Evolutionary conservation across 495 filamentous ascomycete species (phyloP).

Genomic region (Amniculicola lignicola): DNA sequence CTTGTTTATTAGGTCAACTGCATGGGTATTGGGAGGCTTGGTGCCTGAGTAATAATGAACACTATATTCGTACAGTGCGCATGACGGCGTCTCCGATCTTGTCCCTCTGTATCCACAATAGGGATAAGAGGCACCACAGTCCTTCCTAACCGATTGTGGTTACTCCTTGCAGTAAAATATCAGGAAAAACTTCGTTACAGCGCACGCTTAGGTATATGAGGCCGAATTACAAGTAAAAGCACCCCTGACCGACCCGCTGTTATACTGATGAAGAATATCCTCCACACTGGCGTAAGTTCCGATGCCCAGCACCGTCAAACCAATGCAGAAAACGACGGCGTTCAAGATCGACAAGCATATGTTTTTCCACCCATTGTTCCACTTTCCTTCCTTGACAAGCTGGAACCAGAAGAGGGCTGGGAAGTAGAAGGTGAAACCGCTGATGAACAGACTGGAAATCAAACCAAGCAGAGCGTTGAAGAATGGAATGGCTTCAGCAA

Average conservation of each 20-base stretch:
- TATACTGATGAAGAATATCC: constrained; percentile 18
- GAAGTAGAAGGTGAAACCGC: constrained; percentile 28
- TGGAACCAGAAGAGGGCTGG: constrained; percentile 29
- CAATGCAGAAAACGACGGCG: constrained; percentile 52
- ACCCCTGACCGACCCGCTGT: constrained; percentile 2
- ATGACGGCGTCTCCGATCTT: too few species aligned
- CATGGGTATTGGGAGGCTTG: too few species aligned
- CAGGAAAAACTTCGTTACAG: too few species aligned
- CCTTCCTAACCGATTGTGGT: too few species aligned
- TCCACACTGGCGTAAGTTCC: constrained; percentile 27
- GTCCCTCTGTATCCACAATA: too few species aligned
- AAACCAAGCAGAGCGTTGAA: constrained; percentile 39
- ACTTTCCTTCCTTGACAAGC: constrained; percentile 40
- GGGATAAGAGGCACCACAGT: too few species aligned
- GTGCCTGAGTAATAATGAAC: too few species aligned
- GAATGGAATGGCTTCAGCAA: constrained; percentile 39
- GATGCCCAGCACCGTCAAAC: constrained; percentile 14
- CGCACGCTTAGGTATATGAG: constrained; percentile 18
- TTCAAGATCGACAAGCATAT: constrained; percentile 49
- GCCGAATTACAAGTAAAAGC: constrained; percentile 17
- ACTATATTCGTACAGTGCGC: too few species aligned
- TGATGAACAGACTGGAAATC: constrained; percentile 29
- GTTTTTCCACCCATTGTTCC: constrained; percentile 38
- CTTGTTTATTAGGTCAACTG: too few species aligned
- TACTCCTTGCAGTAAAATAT: too few species aligned